Evolutionary conservation across 2,329 filamentous ascomycete genomes (phyloP), one percentile per base, ranked within the genome.

Genomic region (Colletotrichum brevisporum): DNA sequence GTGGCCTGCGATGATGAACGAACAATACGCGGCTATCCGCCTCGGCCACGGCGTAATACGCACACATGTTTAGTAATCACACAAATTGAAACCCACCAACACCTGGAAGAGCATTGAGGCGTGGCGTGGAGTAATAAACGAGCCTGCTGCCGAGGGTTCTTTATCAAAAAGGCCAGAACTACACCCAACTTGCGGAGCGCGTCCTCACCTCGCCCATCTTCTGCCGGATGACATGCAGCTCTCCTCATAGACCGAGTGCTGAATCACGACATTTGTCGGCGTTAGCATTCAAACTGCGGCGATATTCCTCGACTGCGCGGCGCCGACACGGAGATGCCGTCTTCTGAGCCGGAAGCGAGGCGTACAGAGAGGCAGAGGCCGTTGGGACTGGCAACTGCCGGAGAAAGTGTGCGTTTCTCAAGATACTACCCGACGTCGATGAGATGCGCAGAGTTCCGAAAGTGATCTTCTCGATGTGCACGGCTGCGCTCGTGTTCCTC

Each of bases 401-500:
- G 89, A 18, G 89, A 92, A 73, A 90, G 92, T 63, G 86, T 90
- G 2, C 88, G 84, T 56, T 92, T 59, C 91, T 92, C 89, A 87
- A 89, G 56, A 88, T 91, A 83, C 86, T 92, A 8, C 27, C 63
- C 6, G 76, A 74, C 47, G 77, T 73, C 6, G 71, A 71, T 5
- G 59, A 70, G 61, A 63, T 73, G 16, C 73, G 92, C 86, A 88
- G 90, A 81, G 92, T 92, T 70, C 90, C 91, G 0, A 91, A 93
- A 76, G 85, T 92, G 72, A 88, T 89, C 0, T 93, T 93, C 78
- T 91, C 90, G 71, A 83, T 93, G 6, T 94, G 92, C 74, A 90
- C 93, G 56, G 89, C 91, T 9, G 89, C 90, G 13, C 85, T 89
- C 27, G 91, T 93, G 0, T 93, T 93, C 71, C 84, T 93, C 93